phyloP scores from a whole-genome alignment of 139 green algal genomes.

The Volvox reticuliferus region DNA sequence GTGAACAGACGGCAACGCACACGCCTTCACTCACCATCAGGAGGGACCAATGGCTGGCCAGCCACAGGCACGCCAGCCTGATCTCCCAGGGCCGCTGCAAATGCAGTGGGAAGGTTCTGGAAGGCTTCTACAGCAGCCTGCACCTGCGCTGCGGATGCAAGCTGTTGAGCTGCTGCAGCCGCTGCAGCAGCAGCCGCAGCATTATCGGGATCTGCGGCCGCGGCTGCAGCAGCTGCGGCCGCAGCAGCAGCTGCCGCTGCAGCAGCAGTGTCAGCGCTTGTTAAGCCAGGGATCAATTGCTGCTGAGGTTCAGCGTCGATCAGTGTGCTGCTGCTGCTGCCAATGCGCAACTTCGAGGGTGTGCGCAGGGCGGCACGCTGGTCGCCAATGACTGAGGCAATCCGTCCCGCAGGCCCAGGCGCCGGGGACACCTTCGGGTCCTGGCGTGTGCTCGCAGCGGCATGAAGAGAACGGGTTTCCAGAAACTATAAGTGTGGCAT shows the following conservation, averaged over 20 bases:
- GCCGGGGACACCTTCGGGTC: constrained; percentile 1
- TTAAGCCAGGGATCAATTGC: constrained; percentile 9
- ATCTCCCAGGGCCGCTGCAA: constrained; percentile 30
- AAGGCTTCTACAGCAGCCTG: constrained; percentile 37
- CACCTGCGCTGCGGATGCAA: constrained; percentile 9
- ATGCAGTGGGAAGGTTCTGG: constrained; percentile 26
- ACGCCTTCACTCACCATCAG: constrained; percentile 1
- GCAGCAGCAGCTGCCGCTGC: not conserved
- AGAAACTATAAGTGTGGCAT: too few relatives aligned
- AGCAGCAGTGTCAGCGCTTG: not conserved
- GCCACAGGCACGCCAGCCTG: not conserved
- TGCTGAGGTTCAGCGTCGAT: constrained; percentile 9
- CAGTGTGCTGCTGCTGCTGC: constrained; percentile 26
- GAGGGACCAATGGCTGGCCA: not conserved
- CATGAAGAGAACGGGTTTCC: too few relatives aligned
- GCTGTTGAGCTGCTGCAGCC: constrained; percentile 16
- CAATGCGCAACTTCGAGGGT: constrained; percentile 64
- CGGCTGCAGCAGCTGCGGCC: not conserved
- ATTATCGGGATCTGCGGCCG: not conserved
- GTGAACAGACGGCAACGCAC: too few relatives aligned
- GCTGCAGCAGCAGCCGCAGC: not conserved
- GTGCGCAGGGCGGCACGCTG: constrained; percentile 2
- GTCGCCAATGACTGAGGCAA: constrained; percentile 26
- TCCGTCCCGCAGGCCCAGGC: not conserved
- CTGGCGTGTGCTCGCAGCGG: not conserved